Evolutionary conservation across 2,329 filamentous ascomycete genomes (phyloP).

Genomic region (Microthyrium microscopicum): DNA sequence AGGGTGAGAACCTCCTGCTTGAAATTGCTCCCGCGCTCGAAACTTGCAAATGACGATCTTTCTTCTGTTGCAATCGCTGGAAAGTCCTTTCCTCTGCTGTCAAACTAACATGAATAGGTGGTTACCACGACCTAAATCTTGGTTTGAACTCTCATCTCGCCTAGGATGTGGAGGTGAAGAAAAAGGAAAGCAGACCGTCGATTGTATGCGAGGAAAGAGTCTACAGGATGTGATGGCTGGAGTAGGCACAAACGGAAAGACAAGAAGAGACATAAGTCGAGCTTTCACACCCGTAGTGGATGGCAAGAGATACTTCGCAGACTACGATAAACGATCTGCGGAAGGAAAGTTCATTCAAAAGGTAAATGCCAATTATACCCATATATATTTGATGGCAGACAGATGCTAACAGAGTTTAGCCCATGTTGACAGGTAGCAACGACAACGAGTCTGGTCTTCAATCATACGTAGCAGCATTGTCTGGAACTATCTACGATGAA

Average conservation of each 20-base stretch:
- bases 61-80: no score
- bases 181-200: slow-evolving; percentile 12
- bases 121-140: slow-evolving; percentile 1
- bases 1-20: neutral
- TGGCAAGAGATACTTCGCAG: slow-evolving; percentile 5
- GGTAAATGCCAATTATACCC: neutral
- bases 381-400: neutral
- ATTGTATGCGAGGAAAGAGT: slow-evolving; percentile 7
- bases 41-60: no score
- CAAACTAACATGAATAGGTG: slow-evolving; percentile 9
- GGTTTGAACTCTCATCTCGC: slow-evolving; percentile 2
- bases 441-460: neutral
- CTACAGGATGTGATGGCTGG: neutral
- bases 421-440: neutral
- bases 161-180: slow-evolving; percentile 6
- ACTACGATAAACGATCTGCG: slow-evolving; percentile 1
- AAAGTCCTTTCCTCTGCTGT: no score
- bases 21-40: no score
- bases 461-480: neutral
- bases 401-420: neutral
- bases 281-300: slow-evolving; percentile 4
- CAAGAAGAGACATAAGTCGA: neutral
- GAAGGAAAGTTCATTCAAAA: slow-evolving; percentile 1
- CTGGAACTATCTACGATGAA: no score
- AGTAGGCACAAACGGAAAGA: neutral